phyloP scores from a whole-genome alignment of 345 rosid species.

The Gossypioides kirkii region DNA sequence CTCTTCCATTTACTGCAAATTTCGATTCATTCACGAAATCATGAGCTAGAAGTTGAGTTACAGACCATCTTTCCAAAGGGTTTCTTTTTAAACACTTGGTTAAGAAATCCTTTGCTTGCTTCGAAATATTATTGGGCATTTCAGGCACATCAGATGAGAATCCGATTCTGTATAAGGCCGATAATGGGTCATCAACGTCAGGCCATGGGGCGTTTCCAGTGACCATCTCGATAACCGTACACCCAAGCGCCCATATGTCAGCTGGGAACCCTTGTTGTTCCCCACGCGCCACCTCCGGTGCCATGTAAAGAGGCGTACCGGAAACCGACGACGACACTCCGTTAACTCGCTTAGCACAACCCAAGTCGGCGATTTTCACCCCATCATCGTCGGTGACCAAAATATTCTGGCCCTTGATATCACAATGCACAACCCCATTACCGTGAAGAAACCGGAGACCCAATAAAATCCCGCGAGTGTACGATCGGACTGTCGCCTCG shows the following conservation, averaged over 20 bases:
- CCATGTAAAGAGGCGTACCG: conserved; percentile 61
- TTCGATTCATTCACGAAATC: conserved; percentile 23
- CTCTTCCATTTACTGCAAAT: background rate
- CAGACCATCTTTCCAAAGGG: conserved; percentile 48
- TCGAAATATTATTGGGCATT: conserved; percentile 34
- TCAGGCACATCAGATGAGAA: conserved; percentile 39
- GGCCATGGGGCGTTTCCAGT: conserved; percentile 47
- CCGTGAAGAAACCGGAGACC: conserved; percentile 57
- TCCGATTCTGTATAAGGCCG: conserved; percentile 44
- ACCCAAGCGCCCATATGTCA: conserved; percentile 65
- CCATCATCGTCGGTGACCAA: conserved; percentile 31
- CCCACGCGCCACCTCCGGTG: conserved; percentile 67
- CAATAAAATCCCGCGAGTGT: conserved; percentile 38
- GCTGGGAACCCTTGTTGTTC: conserved; percentile 45
- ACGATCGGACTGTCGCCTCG: conserved; percentile 35
- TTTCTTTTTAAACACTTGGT: conserved; percentile 45
- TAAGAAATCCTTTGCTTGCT: conserved; percentile 43
- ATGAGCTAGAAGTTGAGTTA: conserved; percentile 38
- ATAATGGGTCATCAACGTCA: conserved; percentile 31
- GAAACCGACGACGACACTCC: conserved; percentile 14
- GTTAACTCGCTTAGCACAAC: conserved; percentile 39
- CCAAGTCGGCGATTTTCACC: conserved; percentile 57
- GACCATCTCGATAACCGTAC: conserved; percentile 52
- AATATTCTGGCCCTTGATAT: conserved; percentile 54
- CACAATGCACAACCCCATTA: conserved; percentile 66